Conservation (phyloP, 495 filamentous ascomycete genomes). For the Trichoderma erinaceum region DNA sequence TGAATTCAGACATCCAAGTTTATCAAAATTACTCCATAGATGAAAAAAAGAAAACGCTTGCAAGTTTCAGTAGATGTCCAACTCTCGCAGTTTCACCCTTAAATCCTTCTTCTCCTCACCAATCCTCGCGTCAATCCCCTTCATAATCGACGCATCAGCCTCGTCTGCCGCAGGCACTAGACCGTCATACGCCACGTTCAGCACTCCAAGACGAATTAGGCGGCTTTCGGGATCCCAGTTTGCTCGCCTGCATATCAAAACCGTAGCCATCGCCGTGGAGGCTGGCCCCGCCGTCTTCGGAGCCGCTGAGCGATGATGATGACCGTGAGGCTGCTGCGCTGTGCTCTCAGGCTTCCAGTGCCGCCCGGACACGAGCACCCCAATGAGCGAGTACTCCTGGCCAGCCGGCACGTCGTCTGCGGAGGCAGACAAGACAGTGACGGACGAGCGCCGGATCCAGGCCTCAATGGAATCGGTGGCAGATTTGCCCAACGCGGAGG, state of each 20-base stretch:
- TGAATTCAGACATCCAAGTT: not conserved
- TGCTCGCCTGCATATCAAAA: not conserved
- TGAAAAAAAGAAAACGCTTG: not conserved
- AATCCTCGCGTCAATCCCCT: slow-evolving; percentile 5
- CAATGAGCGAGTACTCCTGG: slow-evolving; percentile 12
- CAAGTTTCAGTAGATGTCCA: slow-evolving; percentile 10
- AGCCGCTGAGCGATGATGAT: not conserved
- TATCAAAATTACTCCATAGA: not conserved
- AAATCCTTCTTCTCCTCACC: slow-evolving; percentile 10
- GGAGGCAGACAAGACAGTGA: slow-evolving; percentile 3
- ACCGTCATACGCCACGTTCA: slow-evolving; percentile 11
- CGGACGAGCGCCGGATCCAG: slow-evolving; percentile 8
- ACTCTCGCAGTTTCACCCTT: not conserved
- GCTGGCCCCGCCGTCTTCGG: not conserved
- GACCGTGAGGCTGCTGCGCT: too few relatives aligned
- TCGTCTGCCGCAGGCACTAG: not conserved
- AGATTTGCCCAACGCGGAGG: not conserved
- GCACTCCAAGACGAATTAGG: not conserved
- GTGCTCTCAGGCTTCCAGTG: slow-evolving; percentile 1
- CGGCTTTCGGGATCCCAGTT: not conserved
- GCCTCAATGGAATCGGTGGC: not conserved
- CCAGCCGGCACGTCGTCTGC: not conserved
- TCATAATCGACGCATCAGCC: slow-evolving; percentile 9
- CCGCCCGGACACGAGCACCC: slow-evolving; percentile 3
- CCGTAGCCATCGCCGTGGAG: not conserved